A percentile compares a stretch with the other conserved stretches of the same genome.
Conservation (phyloP, 176 grass and related monocot species). For the Canna indica region DNA sequence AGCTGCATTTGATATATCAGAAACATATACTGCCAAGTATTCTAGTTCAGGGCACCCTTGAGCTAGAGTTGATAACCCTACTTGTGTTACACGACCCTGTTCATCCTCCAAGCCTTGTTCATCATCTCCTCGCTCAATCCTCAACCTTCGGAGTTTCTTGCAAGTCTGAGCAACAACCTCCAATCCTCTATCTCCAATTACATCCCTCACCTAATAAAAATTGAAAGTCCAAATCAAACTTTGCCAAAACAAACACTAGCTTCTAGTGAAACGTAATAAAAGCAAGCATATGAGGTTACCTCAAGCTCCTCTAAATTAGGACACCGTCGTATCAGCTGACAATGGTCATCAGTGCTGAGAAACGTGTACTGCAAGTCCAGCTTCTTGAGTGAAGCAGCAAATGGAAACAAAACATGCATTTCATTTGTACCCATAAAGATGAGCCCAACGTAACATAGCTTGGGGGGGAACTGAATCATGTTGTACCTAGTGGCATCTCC, state of each 20-base stretch:
- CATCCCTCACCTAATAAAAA: conserved; percentile 60
- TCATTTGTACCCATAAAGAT: conserved; percentile 70
- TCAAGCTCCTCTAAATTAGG: conserved; percentile 73
- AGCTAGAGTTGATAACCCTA: conserved; percentile 52
- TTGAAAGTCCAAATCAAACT: background rate
- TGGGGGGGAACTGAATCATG: conserved; percentile 42
- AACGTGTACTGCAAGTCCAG: conserved; percentile 76
- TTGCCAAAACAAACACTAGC: background rate
- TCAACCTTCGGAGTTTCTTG: conserved; percentile 68
- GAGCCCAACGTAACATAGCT: conserved; percentile 50
- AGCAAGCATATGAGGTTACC: conserved; percentile 21
- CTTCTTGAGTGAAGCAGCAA: conserved; percentile 63
- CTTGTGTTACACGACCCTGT: conserved; percentile 65
- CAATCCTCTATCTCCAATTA: conserved; percentile 83
- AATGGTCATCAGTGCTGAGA: conserved; percentile 81
- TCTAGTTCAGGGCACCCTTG: conserved; percentile 61
- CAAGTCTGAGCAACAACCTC: conserved; percentile 64
- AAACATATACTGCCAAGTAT: conserved; percentile 71
- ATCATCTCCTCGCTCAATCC: conserved; percentile 83
- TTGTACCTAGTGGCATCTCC: conserved; percentile 33
- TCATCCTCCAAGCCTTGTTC: conserved; percentile 69
- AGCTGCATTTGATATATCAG: conserved; percentile 77
- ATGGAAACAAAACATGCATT: conserved; percentile 43
- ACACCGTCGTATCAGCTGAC: conserved; percentile 66
- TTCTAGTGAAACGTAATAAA: background rate